A percentile compares a stretch with the other conserved stretches of the same genome.
Evolutionary conservation across 345 rosid genomes (phyloP).

Genomic region (Eucalyptus tenuipes): DNA sequence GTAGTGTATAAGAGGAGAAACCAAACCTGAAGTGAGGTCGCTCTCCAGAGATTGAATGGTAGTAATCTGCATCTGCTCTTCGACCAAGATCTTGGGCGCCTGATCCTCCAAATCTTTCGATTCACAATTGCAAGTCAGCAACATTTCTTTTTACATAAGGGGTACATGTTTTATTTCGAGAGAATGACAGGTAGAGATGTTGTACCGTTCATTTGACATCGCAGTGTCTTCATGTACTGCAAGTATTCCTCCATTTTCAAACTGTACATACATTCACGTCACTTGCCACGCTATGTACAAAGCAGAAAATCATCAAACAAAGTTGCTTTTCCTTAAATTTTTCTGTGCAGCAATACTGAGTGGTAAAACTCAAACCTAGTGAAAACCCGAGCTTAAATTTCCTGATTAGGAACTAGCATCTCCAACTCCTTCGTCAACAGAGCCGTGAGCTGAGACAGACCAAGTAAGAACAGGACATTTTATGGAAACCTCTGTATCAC

Average conservation of each 20-base stretch:
- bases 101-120: slow-evolving; percentile 18
- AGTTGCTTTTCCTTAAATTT: too few species aligned
- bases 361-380: too few species aligned
- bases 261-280: too few species aligned
- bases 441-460: neutral
- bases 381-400: neutral
- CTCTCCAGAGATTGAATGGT: neutral
- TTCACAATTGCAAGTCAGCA: neutral
- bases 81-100: too few species aligned
- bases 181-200: neutral
- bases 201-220: slow-evolving; percentile 76
- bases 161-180: neutral
- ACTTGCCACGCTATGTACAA: too few species aligned
- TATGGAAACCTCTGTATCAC: neutral
- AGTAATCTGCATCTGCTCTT: too few species aligned
- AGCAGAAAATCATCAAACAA: neutral
- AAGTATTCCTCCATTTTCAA: too few species aligned
- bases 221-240: slow-evolving; percentile 54
- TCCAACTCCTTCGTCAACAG: neutral
- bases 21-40: slow-evolving; percentile 41
- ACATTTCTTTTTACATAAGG: neutral
- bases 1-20: neutral
- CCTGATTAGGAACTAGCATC: too few species aligned
- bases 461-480: neutral
- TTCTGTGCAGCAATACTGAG: too few species aligned